Base-by-base conservation (phyloP, 345 rosid genomes). In the Eucalyptus shirleyi region DNA sequence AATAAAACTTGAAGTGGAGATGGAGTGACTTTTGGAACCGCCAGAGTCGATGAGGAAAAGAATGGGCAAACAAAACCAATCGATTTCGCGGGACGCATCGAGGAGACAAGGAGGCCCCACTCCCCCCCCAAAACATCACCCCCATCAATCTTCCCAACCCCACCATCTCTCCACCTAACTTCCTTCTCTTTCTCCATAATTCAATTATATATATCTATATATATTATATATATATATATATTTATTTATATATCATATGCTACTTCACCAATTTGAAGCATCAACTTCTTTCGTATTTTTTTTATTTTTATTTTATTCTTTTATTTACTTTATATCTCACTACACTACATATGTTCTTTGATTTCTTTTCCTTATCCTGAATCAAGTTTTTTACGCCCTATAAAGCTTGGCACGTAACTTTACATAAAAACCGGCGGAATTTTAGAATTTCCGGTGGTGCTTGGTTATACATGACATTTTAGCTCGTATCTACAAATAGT, bases 21-120 rank as follows among this genome's bases (percentile, higher is more conserved):
- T 62, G 69, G 32, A 62, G 69, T 12, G 69, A 13, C 34, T 28
- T 0, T 4, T 62, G 69, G 69, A 62, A 28, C 69, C 69, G 32
- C 40, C 72, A 7, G 40, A n/a, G 77, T 65, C 12, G 40, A 65
- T n/a, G 30, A 40, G 42, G 81, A 40, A 34, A 21, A n/a, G 72
- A 40, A 77, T 5, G 83, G 83, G 28, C 45, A 37, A 37, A 37
- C 6, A 17, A 28, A 14, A 3, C 83, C 45, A 77, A 40, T 77
- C 85, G 47, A 77, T 77, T 77, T 28, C 8, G 32, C 14, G 90
- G 65, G 88, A 86, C 77, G 90, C 91, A 90, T 47, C 67, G 91
- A 88, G 88, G 93, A 86, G 95, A 94, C 95, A 95, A 80, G 91
- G 85, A 90, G 95, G 93, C 23, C 92, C 92, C 89, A 67, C 91